These are phyloP conservation scores for Cryoendolithus antarcticus DNA, from an alignment of 2,329 filamentous ascomycete genomes.

Conservation along the genomic window DNA sequence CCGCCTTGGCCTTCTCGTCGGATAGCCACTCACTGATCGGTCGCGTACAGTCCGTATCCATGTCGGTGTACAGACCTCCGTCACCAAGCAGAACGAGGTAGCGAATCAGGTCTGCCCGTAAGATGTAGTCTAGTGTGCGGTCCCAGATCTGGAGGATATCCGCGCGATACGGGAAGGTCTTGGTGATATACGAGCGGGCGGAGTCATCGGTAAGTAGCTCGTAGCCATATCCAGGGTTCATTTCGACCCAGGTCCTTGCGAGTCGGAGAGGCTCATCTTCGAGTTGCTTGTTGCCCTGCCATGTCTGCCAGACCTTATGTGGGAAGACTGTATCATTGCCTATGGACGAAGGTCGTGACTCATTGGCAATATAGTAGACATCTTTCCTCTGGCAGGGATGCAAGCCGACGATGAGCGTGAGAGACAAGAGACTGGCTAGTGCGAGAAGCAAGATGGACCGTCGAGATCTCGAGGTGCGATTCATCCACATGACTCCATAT, in stretches of 20 bases:
- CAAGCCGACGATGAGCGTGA: too few relatives aligned
- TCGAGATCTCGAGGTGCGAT: too few relatives aligned
- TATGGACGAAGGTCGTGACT: neutral
- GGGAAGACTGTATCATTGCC: neutral
- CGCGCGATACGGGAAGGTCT: constrained; percentile 5
- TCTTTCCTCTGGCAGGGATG: too few relatives aligned
- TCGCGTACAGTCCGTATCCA: constrained; percentile 10
- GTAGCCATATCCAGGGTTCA: constrained; percentile 8
- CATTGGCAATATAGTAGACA: neutral
- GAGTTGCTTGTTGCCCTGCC: constrained; percentile 1
- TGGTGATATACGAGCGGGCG: constrained; percentile 6
- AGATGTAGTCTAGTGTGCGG: constrained; percentile 4
- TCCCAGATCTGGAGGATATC: constrained; percentile 8
- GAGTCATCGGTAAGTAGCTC: constrained; percentile 7
- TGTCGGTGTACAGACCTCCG: constrained; percentile 12
- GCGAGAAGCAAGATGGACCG: too few relatives aligned
- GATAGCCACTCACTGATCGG: constrained; percentile 11
- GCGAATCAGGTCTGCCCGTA: constrained; percentile 10
- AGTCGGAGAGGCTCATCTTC: constrained; percentile 5
- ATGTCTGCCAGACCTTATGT: constrained; percentile 9
- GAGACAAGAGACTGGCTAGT: too few relatives aligned
- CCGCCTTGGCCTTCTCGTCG: constrained; percentile 1
- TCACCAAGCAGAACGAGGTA: constrained; percentile 11
- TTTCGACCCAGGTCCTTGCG: constrained; percentile 4
- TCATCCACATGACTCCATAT: too few relatives aligned